These are phyloP conservation scores for Ophiobolus disseminans DNA, from an alignment of 2,329 filamentous ascomycete genomes.

Conservation along the genomic window DNA sequence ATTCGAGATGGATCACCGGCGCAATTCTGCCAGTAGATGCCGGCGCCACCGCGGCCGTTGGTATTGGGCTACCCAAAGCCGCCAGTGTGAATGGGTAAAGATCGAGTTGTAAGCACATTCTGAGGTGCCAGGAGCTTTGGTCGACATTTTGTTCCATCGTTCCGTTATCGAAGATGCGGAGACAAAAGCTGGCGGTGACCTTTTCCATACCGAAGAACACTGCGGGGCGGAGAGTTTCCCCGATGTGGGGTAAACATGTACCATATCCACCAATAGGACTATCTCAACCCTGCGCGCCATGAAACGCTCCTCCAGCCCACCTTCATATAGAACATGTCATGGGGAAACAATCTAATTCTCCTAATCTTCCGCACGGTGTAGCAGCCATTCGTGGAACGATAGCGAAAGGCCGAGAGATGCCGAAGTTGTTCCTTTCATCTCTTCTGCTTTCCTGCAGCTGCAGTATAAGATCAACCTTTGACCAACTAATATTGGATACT, in stretches of 20 bases:
- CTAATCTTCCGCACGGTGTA: not conserved
- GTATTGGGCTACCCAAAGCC: constrained; percentile 31
- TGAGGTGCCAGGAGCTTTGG: not conserved
- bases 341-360: not conserved
- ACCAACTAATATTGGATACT: too few species aligned
- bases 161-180: not conserved
- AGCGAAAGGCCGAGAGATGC: too few species aligned
- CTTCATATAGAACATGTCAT: not conserved
- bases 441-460: too few species aligned
- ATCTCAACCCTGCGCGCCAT: not conserved
- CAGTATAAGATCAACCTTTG: too few species aligned
- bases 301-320: constrained; percentile 2
- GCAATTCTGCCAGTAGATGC: constrained; percentile 39
- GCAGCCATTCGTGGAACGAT: constrained; percentile 6
- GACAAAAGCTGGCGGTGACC: constrained; percentile 2
- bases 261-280: constrained; percentile 21
- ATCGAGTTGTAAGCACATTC: not conserved
- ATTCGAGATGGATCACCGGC: constrained; percentile 61
- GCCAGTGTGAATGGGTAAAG: constrained; percentile 34
- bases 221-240: constrained; percentile 7
- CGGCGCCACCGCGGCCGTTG: constrained; percentile 38
- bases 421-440: too few species aligned
- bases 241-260: constrained; percentile 1
- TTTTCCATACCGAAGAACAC: not conserved
- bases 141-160: not conserved